Evolutionary conservation across 2,329 filamentous ascomycete species (phyloP).

Genomic region (Ophiostoma ulmi): DNA sequence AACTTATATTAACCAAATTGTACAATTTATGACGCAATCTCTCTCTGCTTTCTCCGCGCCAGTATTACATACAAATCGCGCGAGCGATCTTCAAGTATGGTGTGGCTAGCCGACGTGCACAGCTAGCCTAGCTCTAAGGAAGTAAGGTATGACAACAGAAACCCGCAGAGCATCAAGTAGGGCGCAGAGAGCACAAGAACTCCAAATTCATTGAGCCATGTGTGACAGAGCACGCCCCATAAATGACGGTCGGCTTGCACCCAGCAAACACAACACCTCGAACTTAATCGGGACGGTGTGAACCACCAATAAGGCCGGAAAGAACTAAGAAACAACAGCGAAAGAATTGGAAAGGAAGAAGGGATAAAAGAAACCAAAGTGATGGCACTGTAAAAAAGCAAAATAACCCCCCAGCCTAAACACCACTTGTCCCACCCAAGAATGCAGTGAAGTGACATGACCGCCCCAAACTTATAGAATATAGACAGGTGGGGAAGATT

Average conservation of each 20-base stretch:
- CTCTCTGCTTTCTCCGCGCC: background rate
- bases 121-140: slow-evolving; percentile 14
- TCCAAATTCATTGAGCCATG: background rate
- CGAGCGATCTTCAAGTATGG: slow-evolving; percentile 4
- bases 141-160: slow-evolving; percentile 4
- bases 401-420: slow-evolving; percentile 17
- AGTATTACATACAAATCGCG: slow-evolving; percentile 9
- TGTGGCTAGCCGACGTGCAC: slow-evolving; percentile 9
- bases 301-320: background rate
- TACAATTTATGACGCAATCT: background rate
- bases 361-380: background rate
- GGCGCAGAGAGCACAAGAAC: background rate
- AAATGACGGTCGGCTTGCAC: background rate
- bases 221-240: background rate
- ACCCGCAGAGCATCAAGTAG: background rate
- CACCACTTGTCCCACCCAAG: slow-evolving; percentile 19
- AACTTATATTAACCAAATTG: background rate
- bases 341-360: background rate
- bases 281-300: background rate
- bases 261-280: background rate
- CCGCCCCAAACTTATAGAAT: slow-evolving; percentile 14
- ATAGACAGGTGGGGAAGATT: slow-evolving; percentile 12
- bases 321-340: background rate
- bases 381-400: slow-evolving; percentile 21
- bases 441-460: slow-evolving; percentile 15